These are phyloP conservation scores for Solanum bulbocastanum DNA, from an alignment of 257 asterid species.

Conservation along the genomic window DNA sequence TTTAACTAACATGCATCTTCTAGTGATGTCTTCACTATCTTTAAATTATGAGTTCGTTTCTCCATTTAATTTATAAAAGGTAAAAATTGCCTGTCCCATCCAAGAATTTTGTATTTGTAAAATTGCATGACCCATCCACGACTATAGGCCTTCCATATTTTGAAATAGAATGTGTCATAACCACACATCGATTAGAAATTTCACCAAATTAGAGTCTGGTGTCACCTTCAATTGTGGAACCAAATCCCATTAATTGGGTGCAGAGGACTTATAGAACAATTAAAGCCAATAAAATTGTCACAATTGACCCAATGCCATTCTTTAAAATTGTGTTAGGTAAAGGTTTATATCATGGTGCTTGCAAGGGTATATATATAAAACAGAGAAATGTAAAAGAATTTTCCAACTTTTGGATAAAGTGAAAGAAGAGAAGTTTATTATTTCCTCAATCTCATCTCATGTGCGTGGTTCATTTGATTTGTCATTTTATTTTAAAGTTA, in stretches of 20 bases:
- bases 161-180: neutral
- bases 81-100: neutral
- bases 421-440: no score
- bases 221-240: neutral
- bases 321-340: neutral
- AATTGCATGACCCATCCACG: neutral
- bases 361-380: neutral
- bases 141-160: neutral
- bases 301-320: neutral
- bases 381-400: no score
- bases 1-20: neutral
- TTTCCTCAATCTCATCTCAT: no score
- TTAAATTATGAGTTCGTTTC: no score
- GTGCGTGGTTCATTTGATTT: no score
- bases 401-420: no score
- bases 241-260: neutral
- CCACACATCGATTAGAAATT: neutral
- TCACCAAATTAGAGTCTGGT: neutral
- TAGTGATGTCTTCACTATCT: no score
- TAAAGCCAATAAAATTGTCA: neutral
- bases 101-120: neutral
- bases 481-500: no score
- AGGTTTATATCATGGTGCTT: neutral
- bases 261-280: neutral
- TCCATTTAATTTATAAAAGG: neutral